Conservation (phyloP, 495 filamentous ascomycete species). For the Pyronema domesticum region DNA sequence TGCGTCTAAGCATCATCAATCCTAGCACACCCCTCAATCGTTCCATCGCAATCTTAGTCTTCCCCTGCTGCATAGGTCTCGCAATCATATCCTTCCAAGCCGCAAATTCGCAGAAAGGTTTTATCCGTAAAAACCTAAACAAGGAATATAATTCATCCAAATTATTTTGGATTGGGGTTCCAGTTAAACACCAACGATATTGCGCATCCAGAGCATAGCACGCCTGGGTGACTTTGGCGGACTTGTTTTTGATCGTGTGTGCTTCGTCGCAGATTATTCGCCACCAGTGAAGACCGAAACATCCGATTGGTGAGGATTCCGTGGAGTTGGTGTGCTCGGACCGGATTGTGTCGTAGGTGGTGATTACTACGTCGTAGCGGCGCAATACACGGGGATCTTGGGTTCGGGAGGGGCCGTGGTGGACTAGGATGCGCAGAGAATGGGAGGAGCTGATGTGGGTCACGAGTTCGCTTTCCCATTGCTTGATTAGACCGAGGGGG, state of each 20-base stretch:
- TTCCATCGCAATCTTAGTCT: conserved; percentile 73
- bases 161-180: conserved; percentile 95
- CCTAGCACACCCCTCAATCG: conserved; percentile 68
- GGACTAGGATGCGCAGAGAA: conserved; percentile 59
- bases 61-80: conserved; percentile 63
- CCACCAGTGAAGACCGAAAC: conserved; percentile 87
- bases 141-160: conserved; percentile 91
- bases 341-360: conserved; percentile 84
- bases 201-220: conserved; percentile 61
- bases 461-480: conserved; percentile 88
- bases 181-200: conserved; percentile 89
- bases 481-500: conserved; percentile 86
- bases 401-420: conserved; percentile 72
- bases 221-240: conserved; percentile 82
- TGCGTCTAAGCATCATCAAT: conserved; percentile 90
- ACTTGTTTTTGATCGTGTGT: conserved; percentile 94
- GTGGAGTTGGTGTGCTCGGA: conserved; percentile 63
- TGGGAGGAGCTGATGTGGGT: conserved; percentile 53
- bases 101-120: conserved; percentile 64
- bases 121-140: conserved; percentile 82
- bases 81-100: conserved; percentile 83
- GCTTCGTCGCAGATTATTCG: conserved; percentile 91
- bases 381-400: conserved; percentile 57
- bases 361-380: conserved; percentile 88
- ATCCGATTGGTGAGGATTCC: conserved; percentile 36